Evolutionary conservation across 2,329 filamentous ascomycete species (phyloP).

Genomic region (Penicillium sp.): DNA sequence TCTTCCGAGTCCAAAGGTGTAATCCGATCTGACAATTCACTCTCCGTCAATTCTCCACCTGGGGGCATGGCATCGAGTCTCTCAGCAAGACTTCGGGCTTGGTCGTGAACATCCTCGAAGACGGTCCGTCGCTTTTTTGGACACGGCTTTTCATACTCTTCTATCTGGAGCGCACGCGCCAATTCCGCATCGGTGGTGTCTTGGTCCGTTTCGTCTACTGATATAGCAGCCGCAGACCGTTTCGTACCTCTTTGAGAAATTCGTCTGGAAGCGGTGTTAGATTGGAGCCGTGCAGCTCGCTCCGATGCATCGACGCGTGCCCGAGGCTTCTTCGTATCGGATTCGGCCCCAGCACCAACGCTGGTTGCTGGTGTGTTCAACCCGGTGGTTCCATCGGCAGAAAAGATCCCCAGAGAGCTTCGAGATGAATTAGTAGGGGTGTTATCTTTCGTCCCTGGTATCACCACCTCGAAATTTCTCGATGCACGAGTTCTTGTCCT

Average conservation of each 20-base stretch:
- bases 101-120: slow-evolving; percentile 16
- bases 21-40: slow-evolving; percentile 1
- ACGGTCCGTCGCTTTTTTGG: slow-evolving; percentile 38
- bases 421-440: slow-evolving; percentile 33
- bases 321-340: slow-evolving; percentile 29
- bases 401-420: slow-evolving; percentile 40
- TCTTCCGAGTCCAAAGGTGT: background rate
- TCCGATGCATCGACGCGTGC: slow-evolving; percentile 45
- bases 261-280: slow-evolving; percentile 50
- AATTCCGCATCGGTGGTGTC: slow-evolving; percentile 51
- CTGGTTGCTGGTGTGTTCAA: slow-evolving; percentile 65
- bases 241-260: slow-evolving; percentile 39
- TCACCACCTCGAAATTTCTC: slow-evolving; percentile 28
- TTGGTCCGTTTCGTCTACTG: slow-evolving; percentile 33
- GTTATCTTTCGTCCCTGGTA: slow-evolving; percentile 26
- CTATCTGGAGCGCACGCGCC: slow-evolving; percentile 57
- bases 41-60: background rate
- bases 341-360: slow-evolving; percentile 54
- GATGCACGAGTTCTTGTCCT: background rate
- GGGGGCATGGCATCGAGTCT: background rate
- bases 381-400: slow-evolving; percentile 48
- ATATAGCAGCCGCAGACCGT: slow-evolving; percentile 45
- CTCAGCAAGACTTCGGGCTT: background rate
- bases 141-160: slow-evolving; percentile 47
- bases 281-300: slow-evolving; percentile 48